These are phyloP conservation scores for Sechiopsis laciniata DNA, from an alignment of 306 rosid species.

Conservation along the genomic window DNA sequence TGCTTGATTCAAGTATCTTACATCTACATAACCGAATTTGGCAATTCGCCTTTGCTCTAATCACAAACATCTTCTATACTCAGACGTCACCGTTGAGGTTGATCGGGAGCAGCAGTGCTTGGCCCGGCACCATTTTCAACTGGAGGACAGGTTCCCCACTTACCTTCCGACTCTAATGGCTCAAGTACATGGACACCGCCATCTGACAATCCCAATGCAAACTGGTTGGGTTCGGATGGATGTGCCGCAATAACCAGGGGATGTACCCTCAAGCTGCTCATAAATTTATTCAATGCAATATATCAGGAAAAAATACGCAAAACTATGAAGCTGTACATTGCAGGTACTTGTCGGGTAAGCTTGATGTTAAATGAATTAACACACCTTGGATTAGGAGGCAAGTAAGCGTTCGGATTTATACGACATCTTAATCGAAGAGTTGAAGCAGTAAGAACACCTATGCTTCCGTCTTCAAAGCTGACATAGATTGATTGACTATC, in stretches of 20 bases:
- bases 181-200: conserved; percentile 94
- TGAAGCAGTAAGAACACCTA: conserved; percentile 78
- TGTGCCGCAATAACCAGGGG: conserved; percentile 96
- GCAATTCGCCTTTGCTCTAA: conserved; percentile 50
- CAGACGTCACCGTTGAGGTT: conserved; percentile 61
- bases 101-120: conserved; percentile 63
- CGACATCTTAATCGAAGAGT: conserved; percentile 85
- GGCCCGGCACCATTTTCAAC: conserved; percentile 92
- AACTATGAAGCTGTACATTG: neutral
- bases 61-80: conserved; percentile 22
- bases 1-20: conserved; percentile 50
- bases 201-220: conserved; percentile 86
- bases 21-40: conserved; percentile 46
- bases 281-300: neutral
- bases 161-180: conserved; percentile 88
- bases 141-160: conserved; percentile 92
- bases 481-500: conserved; percentile 86
- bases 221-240: conserved; percentile 88
- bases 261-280: conserved; percentile 61
- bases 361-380: conserved; percentile 21
- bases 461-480: conserved; percentile 90
- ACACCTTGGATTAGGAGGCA: conserved; percentile 65
- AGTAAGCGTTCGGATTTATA: conserved; percentile 68
- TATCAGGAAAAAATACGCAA: neutral
- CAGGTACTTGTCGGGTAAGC: neutral